Conservation (phyloP, 345 rosid species). For the Gossypium thurberi region DNA sequence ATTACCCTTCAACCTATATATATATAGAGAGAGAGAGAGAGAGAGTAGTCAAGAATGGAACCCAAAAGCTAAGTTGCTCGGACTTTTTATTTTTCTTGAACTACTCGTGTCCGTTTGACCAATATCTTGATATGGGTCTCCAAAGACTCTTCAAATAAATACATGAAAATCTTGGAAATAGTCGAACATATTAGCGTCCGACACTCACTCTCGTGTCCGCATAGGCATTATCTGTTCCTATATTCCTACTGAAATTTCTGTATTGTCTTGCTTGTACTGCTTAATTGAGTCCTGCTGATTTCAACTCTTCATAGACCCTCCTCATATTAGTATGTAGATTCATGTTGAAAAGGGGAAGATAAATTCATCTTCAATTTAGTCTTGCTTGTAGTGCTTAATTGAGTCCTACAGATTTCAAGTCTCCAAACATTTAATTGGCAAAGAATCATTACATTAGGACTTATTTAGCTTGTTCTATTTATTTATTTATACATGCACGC, state of each 20-base stretch:
- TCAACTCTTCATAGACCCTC: neutral
- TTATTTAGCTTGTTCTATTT: neutral
- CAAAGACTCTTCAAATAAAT: too few species aligned
- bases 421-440: neutral
- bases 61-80: neutral
- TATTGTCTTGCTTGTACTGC: neutral
- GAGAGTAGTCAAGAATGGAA: too few species aligned
- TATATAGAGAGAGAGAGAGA: too few species aligned
- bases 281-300: neutral
- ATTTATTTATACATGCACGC: neutral
- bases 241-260: neutral
- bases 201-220: neutral
- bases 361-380: neutral
- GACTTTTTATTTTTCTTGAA: too few species aligned
- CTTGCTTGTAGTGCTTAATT: too few species aligned
- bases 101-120: too few species aligned
- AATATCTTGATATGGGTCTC: too few species aligned
- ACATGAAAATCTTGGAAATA: too few species aligned
- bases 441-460: neutral
- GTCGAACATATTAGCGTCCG: neutral
- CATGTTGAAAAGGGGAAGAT: neutral
- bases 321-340: neutral
- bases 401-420: too few species aligned
- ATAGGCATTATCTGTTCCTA: constrained; percentile 1
- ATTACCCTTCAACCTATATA: neutral